Evolutionary conservation across 305 asterid genomes (phyloP).

Genomic region (Caryopteris hybrid): DNA sequence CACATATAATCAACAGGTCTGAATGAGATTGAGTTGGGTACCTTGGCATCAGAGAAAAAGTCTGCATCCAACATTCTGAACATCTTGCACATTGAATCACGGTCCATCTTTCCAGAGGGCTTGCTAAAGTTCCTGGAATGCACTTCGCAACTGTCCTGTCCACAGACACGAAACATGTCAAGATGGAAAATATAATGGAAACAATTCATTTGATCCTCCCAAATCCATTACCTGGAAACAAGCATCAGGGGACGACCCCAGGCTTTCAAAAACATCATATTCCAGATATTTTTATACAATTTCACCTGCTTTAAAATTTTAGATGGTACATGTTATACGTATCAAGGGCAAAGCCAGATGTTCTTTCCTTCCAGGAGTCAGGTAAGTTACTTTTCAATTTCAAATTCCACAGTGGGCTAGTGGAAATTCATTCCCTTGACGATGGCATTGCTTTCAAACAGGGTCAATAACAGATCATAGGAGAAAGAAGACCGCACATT

Average conservation of each 20-base stretch:
- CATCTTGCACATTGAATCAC: slow-evolving; percentile 28
- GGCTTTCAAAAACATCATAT: too few relatives aligned
- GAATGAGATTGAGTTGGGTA: slow-evolving; percentile 3
- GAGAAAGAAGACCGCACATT: not conserved
- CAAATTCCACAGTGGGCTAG: not conserved
- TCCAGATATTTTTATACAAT: slow-evolving; percentile 36
- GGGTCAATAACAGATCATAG: not conserved
- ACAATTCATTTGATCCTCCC: slow-evolving; percentile 8
- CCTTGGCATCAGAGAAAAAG: slow-evolving; percentile 64
- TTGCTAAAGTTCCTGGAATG: slow-evolving; percentile 28
- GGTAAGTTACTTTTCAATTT: not conserved
- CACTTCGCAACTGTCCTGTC: slow-evolving; percentile 54
- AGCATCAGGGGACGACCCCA: slow-evolving; percentile 40
- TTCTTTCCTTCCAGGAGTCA: not conserved
- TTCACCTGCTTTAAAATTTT: slow-evolving; percentile 40
- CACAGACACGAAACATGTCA: slow-evolving; percentile 19
- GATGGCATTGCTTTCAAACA: not conserved
- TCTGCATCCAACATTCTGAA: slow-evolving; percentile 66
- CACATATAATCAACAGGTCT: slow-evolving; percentile 7
- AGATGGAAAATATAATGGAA: slow-evolving; percentile 12
- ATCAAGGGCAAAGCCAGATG: not conserved
- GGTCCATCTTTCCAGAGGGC: slow-evolving; percentile 37
- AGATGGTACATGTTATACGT: not conserved
- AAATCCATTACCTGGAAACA: slow-evolving; percentile 43
- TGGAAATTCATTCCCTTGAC: not conserved